A percentile compares a stretch with the other conserved stretches of the same genome.
Evolutionary conservation across 192 early-diverging fungal species (phyloP).

Genomic region (Umbelopsis vinacea): DNA sequence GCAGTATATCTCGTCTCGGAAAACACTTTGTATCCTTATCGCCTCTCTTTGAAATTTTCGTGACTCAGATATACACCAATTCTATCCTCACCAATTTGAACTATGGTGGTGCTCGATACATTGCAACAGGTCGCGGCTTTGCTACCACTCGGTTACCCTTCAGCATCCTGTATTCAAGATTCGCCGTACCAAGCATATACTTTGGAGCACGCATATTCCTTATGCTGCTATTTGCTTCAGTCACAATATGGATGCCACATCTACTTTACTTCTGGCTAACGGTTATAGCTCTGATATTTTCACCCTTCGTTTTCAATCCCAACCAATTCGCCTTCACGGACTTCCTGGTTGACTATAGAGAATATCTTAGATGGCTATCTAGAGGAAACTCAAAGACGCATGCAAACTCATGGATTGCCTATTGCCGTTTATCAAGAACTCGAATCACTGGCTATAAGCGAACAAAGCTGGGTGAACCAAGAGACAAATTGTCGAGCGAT

Average conservation of each 20-base stretch:
- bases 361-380: constrained; percentile 84
- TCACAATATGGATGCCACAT: constrained; percentile 74
- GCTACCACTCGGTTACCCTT: constrained; percentile 80
- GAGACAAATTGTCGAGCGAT: constrained; percentile 57
- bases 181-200: constrained; percentile 76
- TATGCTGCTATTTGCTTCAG: constrained; percentile 74
- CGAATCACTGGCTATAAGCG: constrained; percentile 83
- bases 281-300: constrained; percentile 73
- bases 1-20: constrained; percentile 69
- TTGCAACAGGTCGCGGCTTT: constrained; percentile 85
- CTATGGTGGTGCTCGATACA: constrained; percentile 84
- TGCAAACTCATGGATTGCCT: constrained; percentile 79
- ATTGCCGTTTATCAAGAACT: constrained; percentile 71
- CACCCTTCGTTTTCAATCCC: constrained; percentile 89
- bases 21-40: constrained; percentile 85
- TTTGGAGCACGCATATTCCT: constrained; percentile 71
- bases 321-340: constrained; percentile 83
- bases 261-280: constrained; percentile 85
- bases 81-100: constrained; percentile 79
- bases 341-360: constrained; percentile 81
- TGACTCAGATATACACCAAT: constrained; percentile 86
- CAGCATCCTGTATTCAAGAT: constrained; percentile 74
- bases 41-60: constrained; percentile 83
- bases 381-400: constrained; percentile 77
- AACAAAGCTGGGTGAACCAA: constrained; percentile 62